These are phyloP conservation scores for Trichoderma atrobrunneum DNA, from an alignment of 2,329 filamentous ascomycete species.

Conservation along the genomic window DNA sequence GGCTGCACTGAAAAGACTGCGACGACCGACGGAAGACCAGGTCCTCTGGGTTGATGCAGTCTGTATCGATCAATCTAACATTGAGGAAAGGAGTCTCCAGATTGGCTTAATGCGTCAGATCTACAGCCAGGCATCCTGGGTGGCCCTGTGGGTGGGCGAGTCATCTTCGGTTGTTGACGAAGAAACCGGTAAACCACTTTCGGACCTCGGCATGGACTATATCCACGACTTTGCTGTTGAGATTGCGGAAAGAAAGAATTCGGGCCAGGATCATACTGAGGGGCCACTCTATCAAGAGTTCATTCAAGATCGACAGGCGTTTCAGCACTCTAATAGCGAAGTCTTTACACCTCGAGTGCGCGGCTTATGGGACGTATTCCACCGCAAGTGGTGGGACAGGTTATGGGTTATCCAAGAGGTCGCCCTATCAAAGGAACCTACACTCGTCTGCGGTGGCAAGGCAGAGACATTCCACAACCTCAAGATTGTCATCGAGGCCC, in stretches of 20 bases:
- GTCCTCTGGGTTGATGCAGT: not conserved
- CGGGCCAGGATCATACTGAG: not conserved
- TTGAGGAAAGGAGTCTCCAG: not conserved
- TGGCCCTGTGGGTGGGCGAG: not conserved
- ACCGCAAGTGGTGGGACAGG: conserved; percentile 6
- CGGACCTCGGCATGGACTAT: not conserved
- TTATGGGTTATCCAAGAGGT: conserved; percentile 12
- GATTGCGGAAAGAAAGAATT: not conserved
- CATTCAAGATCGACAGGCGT: not conserved
- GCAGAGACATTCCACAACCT: conserved; percentile 4
- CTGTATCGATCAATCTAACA: not conserved
- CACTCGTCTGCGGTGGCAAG: not conserved
- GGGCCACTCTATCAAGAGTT: not conserved
- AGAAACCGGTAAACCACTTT: not conserved
- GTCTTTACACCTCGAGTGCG: conserved; percentile 2
- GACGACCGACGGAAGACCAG: not conserved
- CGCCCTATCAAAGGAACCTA: not conserved
- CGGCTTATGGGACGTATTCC: conserved; percentile 8
- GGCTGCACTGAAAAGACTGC: not conserved
- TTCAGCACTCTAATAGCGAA: not conserved
- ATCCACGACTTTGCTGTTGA: not conserved
- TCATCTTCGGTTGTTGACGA: not conserved
- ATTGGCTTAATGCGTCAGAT: not conserved
- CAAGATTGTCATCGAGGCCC: not conserved
- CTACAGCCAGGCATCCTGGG: not conserved